Conservation (phyloP, 73 alveolate species). For the Breviolum minutum region DNA sequence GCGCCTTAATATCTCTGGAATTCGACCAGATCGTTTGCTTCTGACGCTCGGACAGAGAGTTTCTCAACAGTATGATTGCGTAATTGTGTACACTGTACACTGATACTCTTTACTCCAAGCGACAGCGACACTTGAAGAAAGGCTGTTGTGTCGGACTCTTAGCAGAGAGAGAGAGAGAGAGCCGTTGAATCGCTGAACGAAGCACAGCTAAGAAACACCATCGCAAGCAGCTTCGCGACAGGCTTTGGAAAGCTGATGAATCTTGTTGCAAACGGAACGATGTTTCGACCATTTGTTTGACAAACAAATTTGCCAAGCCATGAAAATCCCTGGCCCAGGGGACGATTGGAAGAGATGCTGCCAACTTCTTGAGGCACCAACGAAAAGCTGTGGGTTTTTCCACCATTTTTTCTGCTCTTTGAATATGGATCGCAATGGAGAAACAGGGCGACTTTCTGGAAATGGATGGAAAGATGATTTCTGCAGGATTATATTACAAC, state of each 20-base stretch:
- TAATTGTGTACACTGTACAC: too few relatives aligned
- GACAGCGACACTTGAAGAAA: too few relatives aligned
- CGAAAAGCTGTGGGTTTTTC: too few relatives aligned
- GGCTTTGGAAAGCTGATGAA: neutral
- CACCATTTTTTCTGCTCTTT: too few relatives aligned
- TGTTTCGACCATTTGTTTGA: neutral
- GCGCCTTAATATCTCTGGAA: neutral
- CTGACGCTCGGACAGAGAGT: constrained; percentile 8
- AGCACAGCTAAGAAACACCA: constrained; percentile 16
- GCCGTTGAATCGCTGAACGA: neutral
- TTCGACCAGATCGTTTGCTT: constrained; percentile 19
- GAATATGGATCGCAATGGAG: too few relatives aligned
- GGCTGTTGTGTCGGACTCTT: too few relatives aligned
- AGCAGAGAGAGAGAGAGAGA: neutral
- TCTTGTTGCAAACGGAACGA: neutral
- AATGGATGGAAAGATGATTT: too few relatives aligned
- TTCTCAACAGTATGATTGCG: too few relatives aligned
- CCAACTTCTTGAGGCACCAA: neutral
- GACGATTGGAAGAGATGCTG: constrained; percentile 9
- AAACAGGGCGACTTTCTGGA: neutral
- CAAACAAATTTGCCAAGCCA: neutral
- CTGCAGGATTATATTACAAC: neutral
- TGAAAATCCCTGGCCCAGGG: neutral
- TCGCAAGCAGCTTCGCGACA: constrained; percentile 43
- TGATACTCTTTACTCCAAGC: too few relatives aligned